phyloP scores from a whole-genome alignment of 345 rosid species.

The Streptanthus diversifolius region DNA sequence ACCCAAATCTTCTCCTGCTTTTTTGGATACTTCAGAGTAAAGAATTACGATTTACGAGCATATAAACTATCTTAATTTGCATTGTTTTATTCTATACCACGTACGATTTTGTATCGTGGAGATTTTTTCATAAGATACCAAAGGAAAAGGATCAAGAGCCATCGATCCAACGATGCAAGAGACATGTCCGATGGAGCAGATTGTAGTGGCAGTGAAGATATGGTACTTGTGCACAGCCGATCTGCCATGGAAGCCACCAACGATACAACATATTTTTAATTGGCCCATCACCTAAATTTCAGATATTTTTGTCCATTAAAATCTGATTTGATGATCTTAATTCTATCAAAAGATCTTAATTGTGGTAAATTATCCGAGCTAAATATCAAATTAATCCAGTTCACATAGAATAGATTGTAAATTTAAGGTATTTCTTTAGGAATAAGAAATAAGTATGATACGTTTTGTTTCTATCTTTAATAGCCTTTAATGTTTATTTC shows the following conservation, averaged over 20 bases:
- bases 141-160: conserved; percentile 50
- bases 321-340: neutral
- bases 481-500: too few species aligned
- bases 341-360: too few species aligned
- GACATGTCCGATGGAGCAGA: conserved; percentile 47
- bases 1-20: conserved; percentile 83
- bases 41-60: conserved; percentile 85
- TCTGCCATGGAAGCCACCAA: conserved; percentile 76
- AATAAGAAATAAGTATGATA: too few species aligned
- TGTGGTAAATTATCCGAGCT: too few species aligned
- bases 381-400: too few species aligned
- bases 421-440: too few species aligned
- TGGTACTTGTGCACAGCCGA: conserved; percentile 90
- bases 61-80: conserved; percentile 77
- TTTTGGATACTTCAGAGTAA: conserved; percentile 81
- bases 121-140: conserved; percentile 38
- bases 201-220: conserved; percentile 80
- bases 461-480: too few species aligned
- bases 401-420: too few species aligned
- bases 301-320: neutral
- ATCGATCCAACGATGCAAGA: conserved; percentile 60
- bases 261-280: conserved; percentile 66
- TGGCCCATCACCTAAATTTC: conserved; percentile 25
- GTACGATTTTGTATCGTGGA: conserved; percentile 55
- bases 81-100: conserved; percentile 56